Percentiles rank a stretch among this genome's conserved stretches.
Evolutionary conservation across 768 basidiomycete genomes (phyloP).

Genomic region (Rubroboletus satanas): DNA sequence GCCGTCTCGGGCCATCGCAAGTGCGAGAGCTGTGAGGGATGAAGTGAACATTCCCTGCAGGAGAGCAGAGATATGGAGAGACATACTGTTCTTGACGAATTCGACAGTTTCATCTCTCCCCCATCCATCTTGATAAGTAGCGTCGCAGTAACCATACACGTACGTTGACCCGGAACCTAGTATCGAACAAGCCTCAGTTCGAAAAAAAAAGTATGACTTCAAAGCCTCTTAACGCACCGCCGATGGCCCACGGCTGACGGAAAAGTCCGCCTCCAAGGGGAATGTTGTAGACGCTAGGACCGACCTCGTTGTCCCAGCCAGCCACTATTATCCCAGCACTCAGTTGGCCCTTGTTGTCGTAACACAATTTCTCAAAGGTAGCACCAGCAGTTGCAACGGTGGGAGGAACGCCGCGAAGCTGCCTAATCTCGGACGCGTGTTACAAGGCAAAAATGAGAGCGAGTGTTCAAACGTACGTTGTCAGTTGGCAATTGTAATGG

Average conservation of each 20-base stretch:
- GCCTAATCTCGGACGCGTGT: conserved; percentile 31
- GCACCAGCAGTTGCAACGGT: conserved; percentile 80
- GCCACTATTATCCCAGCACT: conserved; percentile 96
- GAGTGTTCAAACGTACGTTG: conserved; percentile 46
- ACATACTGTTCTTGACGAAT: conserved; percentile 94
- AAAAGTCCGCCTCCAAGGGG: conserved; percentile 96
- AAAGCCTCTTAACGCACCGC: conserved; percentile 51
- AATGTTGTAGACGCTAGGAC: conserved; percentile 94
- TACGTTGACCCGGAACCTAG: conserved; percentile 94
- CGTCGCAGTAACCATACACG: conserved; percentile 98
- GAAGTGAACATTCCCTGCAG: conserved; percentile 1
- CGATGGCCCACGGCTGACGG: conserved; percentile 98
- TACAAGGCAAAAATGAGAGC: not conserved
- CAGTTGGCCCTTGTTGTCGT: conserved; percentile 87
- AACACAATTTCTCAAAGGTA: conserved; percentile 83
- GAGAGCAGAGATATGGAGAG: conserved; percentile 29
- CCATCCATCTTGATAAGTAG: conserved; percentile 95
- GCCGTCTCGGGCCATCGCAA: conserved; percentile 97
- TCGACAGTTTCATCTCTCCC: conserved; percentile 83
- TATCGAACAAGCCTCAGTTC: not conserved
- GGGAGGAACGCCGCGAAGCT: conserved; percentile 62
- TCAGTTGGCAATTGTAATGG: conserved; percentile 76
- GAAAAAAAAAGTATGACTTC: not conserved
- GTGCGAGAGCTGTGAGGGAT: conserved; percentile 63
- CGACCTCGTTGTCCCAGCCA: conserved; percentile 91